Evolutionary conservation across 768 basidiomycete genomes (phyloP).

Genomic region (Cystobasidium onofrii): DNA sequence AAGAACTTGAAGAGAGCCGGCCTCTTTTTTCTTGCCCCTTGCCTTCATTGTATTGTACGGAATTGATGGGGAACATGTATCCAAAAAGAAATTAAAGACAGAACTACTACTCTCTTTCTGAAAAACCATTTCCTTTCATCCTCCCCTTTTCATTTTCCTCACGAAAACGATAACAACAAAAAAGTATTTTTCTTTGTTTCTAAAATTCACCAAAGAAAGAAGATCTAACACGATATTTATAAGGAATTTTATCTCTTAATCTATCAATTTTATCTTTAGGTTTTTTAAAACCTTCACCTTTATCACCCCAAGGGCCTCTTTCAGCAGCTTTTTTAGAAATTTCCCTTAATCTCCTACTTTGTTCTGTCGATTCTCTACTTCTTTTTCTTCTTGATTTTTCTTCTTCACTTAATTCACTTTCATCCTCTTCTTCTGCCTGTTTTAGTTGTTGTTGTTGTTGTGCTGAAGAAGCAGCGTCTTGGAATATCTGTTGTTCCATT

Average conservation of each 20-base stretch:
- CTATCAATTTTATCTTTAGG: constrained; percentile 41
- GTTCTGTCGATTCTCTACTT: constrained; percentile 26
- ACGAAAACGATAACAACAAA: too few relatives aligned
- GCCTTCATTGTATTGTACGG: too few relatives aligned
- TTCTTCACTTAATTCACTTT: constrained; percentile 34
- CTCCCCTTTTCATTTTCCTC: too few relatives aligned
- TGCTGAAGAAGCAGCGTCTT: background rate
- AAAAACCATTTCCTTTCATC: too few relatives aligned
- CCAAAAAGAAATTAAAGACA: too few relatives aligned
- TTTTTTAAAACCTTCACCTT: constrained; percentile 33
- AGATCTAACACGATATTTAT: constrained; percentile 35
- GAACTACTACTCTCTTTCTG: too few relatives aligned
- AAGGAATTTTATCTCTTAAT: constrained; percentile 39
- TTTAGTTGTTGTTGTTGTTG: background rate
- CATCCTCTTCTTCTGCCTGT: background rate
- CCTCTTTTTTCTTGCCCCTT: too few relatives aligned
- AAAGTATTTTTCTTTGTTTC: background rate
- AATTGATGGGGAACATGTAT: too few relatives aligned
- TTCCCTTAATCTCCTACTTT: constrained; percentile 38
- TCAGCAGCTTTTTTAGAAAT: constrained; percentile 35
- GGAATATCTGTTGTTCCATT: background rate
- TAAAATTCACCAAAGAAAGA: constrained; percentile 32
- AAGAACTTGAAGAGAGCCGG: too few relatives aligned
- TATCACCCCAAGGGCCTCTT: constrained; percentile 37
- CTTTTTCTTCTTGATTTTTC: constrained; percentile 28